Evolutionary conservation across 2,329 filamentous ascomycete genomes (phyloP).

Genomic region (Epichloe glyceriae): DNA sequence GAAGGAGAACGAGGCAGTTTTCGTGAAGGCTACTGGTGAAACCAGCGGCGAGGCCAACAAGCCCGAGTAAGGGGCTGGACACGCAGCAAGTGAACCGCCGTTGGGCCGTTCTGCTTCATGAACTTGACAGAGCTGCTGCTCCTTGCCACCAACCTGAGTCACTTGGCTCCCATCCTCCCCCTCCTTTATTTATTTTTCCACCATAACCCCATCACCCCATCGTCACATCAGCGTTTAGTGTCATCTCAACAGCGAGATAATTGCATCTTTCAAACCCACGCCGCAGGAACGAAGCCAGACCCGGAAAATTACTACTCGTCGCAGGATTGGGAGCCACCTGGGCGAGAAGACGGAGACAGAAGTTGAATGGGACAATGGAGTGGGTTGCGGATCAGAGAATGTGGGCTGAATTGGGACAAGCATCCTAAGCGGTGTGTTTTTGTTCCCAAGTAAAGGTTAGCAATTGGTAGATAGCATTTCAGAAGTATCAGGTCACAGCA

Average conservation of each 20-base stretch:
- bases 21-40: conserved; percentile 36
- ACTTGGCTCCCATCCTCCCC: conserved; percentile 1
- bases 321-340: not conserved
- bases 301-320: not conserved
- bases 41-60: not conserved
- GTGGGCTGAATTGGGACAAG: conserved; percentile 2
- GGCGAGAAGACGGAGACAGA: conserved; percentile 1
- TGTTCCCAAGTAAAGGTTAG: conserved; percentile 4
- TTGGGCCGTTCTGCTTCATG: not conserved
- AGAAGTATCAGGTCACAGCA: conserved; percentile 10
- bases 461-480: conserved; percentile 6
- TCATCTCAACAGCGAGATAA: conserved; percentile 6
- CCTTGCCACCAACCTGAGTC: conserved; percentile 5
- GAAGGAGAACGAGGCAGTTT: conserved; percentile 85
- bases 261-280: conserved; percentile 1
- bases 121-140: conserved; percentile 3
- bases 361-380: not conserved
- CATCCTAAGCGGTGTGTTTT: conserved; percentile 3
- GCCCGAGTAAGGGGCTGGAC: conserved; percentile 3
- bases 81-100: not conserved
- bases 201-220: not conserved
- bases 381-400: conserved; percentile 4
- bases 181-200: not conserved
- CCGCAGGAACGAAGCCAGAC: not conserved
- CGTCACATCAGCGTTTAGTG: conserved; percentile 11